Base-by-base conservation (phyloP, 108 stramenopile species). In the Nitzschia sp. region DNA sequence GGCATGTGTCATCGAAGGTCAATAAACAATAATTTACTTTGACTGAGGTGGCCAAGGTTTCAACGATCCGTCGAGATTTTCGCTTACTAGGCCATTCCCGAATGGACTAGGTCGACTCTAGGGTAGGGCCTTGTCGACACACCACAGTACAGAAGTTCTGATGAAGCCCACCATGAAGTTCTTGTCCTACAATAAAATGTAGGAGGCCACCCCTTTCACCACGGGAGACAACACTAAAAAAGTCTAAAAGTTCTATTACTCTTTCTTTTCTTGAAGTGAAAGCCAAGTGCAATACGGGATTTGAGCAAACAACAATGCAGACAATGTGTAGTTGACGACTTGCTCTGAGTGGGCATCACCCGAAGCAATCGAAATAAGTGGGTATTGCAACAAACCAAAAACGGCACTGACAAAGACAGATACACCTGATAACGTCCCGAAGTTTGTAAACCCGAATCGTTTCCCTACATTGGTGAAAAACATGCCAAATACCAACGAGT, bases 381-480 rank as follows among this genome's bases (percentile, higher is more conserved):
- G 72, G 57, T 75, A 81, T 41, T 81, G 80, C 6, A 77, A 0
- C 8, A 73, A 43, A 39, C 80, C 73, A 8, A 63, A n/a, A 21
- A 81, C 15, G 0, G 75, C 76, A 63, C 67, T 64, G 10, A 63
- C 38, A 10, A 81, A 41, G 14, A 77, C 41, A n/a, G 74, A 74
- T 10, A 81, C 20, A 7, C 80, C 80, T 8, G 71, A 69, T n/a
- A 81, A 43, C 12, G 80, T 75, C 11, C 80, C 80, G 43, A 63
- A 77, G 54, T 73, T 62, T 3, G 43, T 59, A 41, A 73, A 81
- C 10, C 80, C 80, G 48, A 81, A 81, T 24, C 81, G 52, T 48
- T 71, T 82, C 15, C 81, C 81, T 7, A 72, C 54, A 44, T 82
- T 78, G 3, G 73, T 50, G 68, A 78, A 82, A 63, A 51, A 82